A percentile compares a stretch with the other conserved stretches of the same genome.
These are phyloP conservation scores for Clavispora asparagi DNA, from an alignment of 805 yeast species.

Conservation along the genomic window DNA sequence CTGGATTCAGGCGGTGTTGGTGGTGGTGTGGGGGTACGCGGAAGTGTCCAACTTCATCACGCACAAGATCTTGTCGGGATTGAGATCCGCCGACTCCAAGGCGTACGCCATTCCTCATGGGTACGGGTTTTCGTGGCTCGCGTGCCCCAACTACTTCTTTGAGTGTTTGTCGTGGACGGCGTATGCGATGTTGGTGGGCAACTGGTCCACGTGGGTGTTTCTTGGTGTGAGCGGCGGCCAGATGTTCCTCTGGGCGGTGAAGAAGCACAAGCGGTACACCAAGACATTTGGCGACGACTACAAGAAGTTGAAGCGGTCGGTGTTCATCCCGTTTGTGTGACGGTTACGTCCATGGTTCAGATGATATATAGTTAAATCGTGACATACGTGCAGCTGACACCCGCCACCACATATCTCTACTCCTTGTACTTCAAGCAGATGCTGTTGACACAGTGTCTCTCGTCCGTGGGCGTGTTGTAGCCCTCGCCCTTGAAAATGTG, in stretches of 20 bases:
- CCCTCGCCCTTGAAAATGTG: constrained; percentile 96
- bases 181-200: constrained; percentile 66
- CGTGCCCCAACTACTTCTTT: constrained; percentile 94
- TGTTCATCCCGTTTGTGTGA: constrained; percentile 59
- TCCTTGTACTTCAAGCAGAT: constrained; percentile 61
- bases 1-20: constrained; percentile 26
- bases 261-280: constrained; percentile 67
- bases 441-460: constrained; percentile 93
- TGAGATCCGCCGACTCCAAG: constrained; percentile 49
- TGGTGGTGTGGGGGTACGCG: constrained; percentile 46
- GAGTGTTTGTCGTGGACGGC: constrained; percentile 75
- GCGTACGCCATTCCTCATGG: constrained; percentile 74
- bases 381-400: too few species aligned
- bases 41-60: constrained; percentile 71
- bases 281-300: constrained; percentile 72
- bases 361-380: too few species aligned
- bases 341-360: too few species aligned
- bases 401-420: too few species aligned
- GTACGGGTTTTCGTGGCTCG: constrained; percentile 72
- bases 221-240: constrained; percentile 66
- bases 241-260: constrained; percentile 89
- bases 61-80: constrained; percentile 59
- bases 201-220: constrained; percentile 73
- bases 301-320: constrained; percentile 67
- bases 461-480: constrained; percentile 79